These are phyloP conservation scores for Penicillium sp. DNA, from an alignment of 2,329 filamentous ascomycete genomes.

Conservation along the genomic window DNA sequence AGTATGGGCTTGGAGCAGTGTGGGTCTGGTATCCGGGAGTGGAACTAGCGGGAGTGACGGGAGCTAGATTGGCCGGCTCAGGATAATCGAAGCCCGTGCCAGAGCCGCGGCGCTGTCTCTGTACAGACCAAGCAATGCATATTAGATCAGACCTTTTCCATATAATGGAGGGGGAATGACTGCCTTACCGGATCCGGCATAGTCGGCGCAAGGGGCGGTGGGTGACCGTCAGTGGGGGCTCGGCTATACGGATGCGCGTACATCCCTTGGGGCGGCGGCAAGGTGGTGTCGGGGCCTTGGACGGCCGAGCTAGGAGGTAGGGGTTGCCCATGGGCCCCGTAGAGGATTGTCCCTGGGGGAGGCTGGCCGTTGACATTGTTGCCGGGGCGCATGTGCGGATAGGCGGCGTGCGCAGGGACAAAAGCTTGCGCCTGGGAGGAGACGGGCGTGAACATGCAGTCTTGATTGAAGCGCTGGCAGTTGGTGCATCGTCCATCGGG, in stretches of 20 bases:
- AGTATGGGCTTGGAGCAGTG: conserved; percentile 44
- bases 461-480: conserved; percentile 73
- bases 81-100: conserved; percentile 51
- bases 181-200: conserved; percentile 53
- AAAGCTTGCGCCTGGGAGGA: conserved; percentile 75
- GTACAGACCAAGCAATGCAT: conserved; percentile 17
- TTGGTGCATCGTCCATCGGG: conserved; percentile 74
- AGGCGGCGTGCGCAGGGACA: conserved; percentile 71
- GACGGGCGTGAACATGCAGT: conserved; percentile 77
- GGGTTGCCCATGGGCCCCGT: conserved; percentile 56
- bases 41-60: conserved; percentile 51
- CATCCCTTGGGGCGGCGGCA: conserved; percentile 48
- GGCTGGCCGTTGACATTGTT: conserved; percentile 39
- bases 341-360: conserved; percentile 46
- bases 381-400: conserved; percentile 52
- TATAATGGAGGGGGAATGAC: conserved; percentile 24
- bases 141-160: conserved; percentile 5
- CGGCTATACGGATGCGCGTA: conserved; percentile 45
- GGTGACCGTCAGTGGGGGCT: conserved; percentile 34
- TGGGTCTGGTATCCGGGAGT: conserved; percentile 49
- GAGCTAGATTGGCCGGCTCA: conserved; percentile 52
- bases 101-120: conserved; percentile 51
- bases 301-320: conserved; percentile 51
- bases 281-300: conserved; percentile 39
- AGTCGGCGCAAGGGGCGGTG: conserved; percentile 43